These are phyloP conservation scores for Volvox reticuliferus DNA, from an alignment of 139 green algal species.

Conservation along the genomic window DNA sequence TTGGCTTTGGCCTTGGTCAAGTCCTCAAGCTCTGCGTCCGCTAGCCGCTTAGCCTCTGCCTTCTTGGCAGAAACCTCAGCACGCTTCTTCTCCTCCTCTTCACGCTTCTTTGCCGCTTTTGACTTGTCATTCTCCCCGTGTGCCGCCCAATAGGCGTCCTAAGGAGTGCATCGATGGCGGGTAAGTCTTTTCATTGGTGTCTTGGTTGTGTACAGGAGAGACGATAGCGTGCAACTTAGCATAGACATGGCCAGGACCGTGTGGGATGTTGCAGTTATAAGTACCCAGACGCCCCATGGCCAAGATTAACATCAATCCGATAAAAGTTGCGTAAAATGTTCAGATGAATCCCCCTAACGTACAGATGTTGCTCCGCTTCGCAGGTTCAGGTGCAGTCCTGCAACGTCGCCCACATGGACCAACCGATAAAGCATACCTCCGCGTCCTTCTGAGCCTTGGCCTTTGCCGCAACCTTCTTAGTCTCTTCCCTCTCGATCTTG, in stretches of 20 bases:
- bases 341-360: too few species aligned
- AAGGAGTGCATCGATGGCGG: background rate
- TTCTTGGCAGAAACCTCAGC: conserved; percentile 68
- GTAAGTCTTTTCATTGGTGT: too few species aligned
- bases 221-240: too few species aligned
- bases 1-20: conserved; percentile 65
- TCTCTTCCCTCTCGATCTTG: conserved; percentile 54
- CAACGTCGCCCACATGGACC: background rate
- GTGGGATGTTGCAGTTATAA: too few species aligned
- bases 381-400: too few species aligned
- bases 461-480: conserved; percentile 53
- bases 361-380: too few species aligned
- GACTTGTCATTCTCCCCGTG: conserved; percentile 63
- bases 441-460: conserved; percentile 48
- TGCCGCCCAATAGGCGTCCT: conserved; percentile 64
- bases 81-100: conserved; percentile 72
- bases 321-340: too few species aligned
- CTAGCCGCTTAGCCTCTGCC: conserved; percentile 73
- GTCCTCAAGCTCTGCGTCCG: conserved; percentile 74
- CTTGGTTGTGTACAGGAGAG: too few species aligned
- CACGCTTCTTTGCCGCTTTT: conserved; percentile 72
- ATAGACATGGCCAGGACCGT: too few species aligned
- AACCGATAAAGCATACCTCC: conserved; percentile 46
- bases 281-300: too few species aligned
- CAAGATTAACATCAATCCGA: too few species aligned